phyloP scores from a whole-genome alignment of 768 basidiomycete genomes.

The Tylopilus vinaceipallidus region DNA sequence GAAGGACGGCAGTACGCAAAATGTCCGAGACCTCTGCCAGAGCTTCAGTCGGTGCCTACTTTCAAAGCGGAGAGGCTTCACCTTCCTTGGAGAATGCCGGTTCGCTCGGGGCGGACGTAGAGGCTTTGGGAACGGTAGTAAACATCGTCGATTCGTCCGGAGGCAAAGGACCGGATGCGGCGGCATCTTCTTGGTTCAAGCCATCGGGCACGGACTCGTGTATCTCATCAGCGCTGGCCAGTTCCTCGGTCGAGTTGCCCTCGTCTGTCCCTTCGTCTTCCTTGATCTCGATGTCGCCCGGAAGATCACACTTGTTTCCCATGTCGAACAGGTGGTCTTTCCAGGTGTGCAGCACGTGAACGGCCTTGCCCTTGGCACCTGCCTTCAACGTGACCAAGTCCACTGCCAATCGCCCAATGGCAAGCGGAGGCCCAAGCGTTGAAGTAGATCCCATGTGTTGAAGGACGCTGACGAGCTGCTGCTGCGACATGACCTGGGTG shows the following conservation, averaged over 20 bases:
- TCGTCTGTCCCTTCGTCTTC: conserved; percentile 6
- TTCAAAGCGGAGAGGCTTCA: conserved; percentile 10
- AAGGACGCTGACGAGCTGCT: conserved; percentile 62
- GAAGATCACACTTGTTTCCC: conserved; percentile 61
- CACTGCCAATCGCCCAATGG: conserved; percentile 71
- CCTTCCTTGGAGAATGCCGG: conserved; percentile 29
- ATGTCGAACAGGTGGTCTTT: conserved; percentile 74
- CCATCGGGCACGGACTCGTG: conserved; percentile 11
- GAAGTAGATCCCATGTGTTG: conserved; percentile 40
- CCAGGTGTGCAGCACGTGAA: conserved; percentile 70
- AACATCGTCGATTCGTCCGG: conserved; percentile 7
- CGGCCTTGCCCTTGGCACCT: conserved; percentile 75
- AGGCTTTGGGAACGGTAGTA: conserved; percentile 1
- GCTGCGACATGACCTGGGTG: conserved; percentile 35
- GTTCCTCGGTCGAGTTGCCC: conserved; percentile 14
- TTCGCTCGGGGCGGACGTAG: conserved; percentile 8
- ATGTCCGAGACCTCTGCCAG: conserved; percentile 34
- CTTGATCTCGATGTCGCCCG: conserved; percentile 38
- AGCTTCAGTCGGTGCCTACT: neutral
- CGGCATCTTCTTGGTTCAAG: conserved; percentile 19
- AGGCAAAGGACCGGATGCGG: conserved; percentile 6
- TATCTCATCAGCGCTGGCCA: neutral
- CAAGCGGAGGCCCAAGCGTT: conserved; percentile 52
- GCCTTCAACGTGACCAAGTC: conserved; percentile 45
- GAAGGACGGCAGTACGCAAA: conserved; percentile 61